A percentile compares a stretch with the other conserved stretches of the same genome.
phyloP scores from a whole-genome alignment of 768 basidiomycete genomes.

The Xerocomellus amylosporus region DNA sequence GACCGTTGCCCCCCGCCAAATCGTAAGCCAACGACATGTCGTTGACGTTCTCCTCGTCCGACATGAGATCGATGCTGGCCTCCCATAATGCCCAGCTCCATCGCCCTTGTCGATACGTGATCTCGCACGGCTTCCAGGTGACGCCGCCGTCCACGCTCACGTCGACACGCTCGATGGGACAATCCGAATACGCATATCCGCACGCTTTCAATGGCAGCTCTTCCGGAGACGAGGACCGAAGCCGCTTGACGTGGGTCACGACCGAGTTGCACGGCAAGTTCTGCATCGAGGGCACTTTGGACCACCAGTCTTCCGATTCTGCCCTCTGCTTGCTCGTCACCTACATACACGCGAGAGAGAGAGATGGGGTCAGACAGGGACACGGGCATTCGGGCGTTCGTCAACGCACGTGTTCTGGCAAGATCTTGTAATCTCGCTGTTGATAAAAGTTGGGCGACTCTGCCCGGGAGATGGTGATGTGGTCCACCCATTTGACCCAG shows the following conservation, averaged over 20 bases:
- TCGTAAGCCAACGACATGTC: background rate
- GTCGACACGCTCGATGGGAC: constrained; percentile 49
- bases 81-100: constrained; percentile 83
- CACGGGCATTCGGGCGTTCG: background rate
- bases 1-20: constrained; percentile 6
- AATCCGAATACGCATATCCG: constrained; percentile 56
- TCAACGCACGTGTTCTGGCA: constrained; percentile 49
- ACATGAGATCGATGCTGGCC: constrained; percentile 37
- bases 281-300: constrained; percentile 56
- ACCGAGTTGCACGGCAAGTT: constrained; percentile 61
- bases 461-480: constrained; percentile 45
- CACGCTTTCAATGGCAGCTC: constrained; percentile 35
- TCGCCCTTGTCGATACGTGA: constrained; percentile 57
- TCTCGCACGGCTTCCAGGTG: constrained; percentile 48
- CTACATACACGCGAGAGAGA: constrained; percentile 12
- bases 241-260: constrained; percentile 34
- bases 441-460: constrained; percentile 73
- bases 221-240: constrained; percentile 13
- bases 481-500: constrained; percentile 77
- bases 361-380: background rate
- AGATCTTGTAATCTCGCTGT: constrained; percentile 66
- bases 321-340: constrained; percentile 28
- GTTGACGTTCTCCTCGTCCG: constrained; percentile 24
- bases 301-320: constrained; percentile 40
- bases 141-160: constrained; percentile 50